Evolutionary conservation across 768 basidiomycete species (phyloP).

Genomic region (Clavaria fumosa): DNA sequence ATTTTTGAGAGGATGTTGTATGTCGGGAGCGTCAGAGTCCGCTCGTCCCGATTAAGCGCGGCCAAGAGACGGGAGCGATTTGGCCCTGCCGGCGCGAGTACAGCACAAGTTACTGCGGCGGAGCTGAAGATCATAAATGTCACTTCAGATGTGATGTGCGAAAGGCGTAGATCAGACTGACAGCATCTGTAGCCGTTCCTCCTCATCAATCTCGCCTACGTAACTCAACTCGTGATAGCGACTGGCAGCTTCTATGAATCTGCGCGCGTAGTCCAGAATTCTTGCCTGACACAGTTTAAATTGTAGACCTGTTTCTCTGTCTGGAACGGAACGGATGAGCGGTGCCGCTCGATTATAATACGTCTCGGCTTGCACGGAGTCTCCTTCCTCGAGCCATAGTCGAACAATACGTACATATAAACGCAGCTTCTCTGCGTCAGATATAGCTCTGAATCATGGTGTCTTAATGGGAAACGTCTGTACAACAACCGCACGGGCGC

Average conservation of each 20-base stretch:
- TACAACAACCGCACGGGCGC: conserved; percentile 8
- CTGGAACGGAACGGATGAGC: conserved; percentile 62
- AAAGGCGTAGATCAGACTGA: conserved; percentile 26
- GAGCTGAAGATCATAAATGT: conserved; percentile 31
- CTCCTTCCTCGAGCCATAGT: conserved; percentile 87
- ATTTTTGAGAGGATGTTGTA: conserved; percentile 92
- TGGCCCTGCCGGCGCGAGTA: conserved; percentile 93
- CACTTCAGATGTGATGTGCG: conserved; percentile 4
- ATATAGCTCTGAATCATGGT: conserved; percentile 29
- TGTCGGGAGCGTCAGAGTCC: conserved; percentile 61
- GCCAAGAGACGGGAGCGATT: conserved; percentile 88
- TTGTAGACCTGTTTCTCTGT: conserved; percentile 66
- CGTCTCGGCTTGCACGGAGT: conserved; percentile 93
- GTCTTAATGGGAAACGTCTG: background rate
- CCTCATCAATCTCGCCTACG: conserved; percentile 83
- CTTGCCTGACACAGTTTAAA: conserved; percentile 92
- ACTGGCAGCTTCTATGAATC: conserved; percentile 88
- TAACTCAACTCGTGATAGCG: conserved; percentile 92
- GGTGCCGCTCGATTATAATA: conserved; percentile 95
- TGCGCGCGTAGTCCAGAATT: conserved; percentile 82
- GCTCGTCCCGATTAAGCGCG: conserved; percentile 87
- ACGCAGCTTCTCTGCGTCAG: conserved; percentile 76
- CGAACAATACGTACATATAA: conserved; percentile 92
- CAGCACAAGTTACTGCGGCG: conserved; percentile 90
- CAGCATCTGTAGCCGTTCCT: conserved; percentile 84